Percentiles rank a stretch among this genome's conserved stretches.
Evolutionary conservation across 2,329 filamentous ascomycete genomes (phyloP).

Genomic region (Exophiala bonariae): DNA sequence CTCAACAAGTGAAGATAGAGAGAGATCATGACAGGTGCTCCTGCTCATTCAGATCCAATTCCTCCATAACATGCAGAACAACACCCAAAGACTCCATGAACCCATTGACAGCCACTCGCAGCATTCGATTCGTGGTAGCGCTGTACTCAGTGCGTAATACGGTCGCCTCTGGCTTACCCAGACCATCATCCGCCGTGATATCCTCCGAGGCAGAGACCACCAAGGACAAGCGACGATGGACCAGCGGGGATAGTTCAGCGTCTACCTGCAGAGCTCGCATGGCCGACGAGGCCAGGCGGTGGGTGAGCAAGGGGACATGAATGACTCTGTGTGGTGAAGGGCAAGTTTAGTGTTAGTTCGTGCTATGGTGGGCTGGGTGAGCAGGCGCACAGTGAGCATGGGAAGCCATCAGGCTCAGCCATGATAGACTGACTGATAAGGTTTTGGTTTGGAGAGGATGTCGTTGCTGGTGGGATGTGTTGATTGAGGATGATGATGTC

Average conservation of each 20-base stretch:
- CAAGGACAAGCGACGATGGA: slow-evolving; percentile 69
- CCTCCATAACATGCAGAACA: slow-evolving; percentile 84
- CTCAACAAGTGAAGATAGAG: too few species aligned
- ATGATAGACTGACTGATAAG: slow-evolving; percentile 9
- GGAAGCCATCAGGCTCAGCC: slow-evolving; percentile 32
- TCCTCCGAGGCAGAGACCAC: slow-evolving; percentile 31
- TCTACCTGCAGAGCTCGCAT: slow-evolving; percentile 79
- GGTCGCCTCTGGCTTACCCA: slow-evolving; percentile 41
- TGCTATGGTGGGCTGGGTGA: not conserved
- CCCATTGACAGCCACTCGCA: slow-evolving; percentile 91
- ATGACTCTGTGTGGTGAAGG: slow-evolving; percentile 58
- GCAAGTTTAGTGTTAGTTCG: slow-evolving; percentile 2
- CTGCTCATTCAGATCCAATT: slow-evolving; percentile 82
- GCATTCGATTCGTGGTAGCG: slow-evolving; percentile 93
- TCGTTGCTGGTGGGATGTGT: too few species aligned
- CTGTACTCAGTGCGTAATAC: slow-evolving; percentile 74
- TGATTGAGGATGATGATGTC: too few species aligned
- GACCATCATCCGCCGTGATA: slow-evolving; percentile 17
- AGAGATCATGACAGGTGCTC: slow-evolving; percentile 32
- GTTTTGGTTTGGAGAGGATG: slow-evolving; percentile 23
- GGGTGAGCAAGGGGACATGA: slow-evolving; percentile 76
- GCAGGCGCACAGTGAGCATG: slow-evolving; percentile 37
- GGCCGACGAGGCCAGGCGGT: slow-evolving; percentile 75
- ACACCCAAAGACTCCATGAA: slow-evolving; percentile 90
- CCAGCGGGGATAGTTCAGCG: slow-evolving; percentile 81